Conservation (phyloP, 129 eudicot genomes). For the Artemisia argyi region DNA sequence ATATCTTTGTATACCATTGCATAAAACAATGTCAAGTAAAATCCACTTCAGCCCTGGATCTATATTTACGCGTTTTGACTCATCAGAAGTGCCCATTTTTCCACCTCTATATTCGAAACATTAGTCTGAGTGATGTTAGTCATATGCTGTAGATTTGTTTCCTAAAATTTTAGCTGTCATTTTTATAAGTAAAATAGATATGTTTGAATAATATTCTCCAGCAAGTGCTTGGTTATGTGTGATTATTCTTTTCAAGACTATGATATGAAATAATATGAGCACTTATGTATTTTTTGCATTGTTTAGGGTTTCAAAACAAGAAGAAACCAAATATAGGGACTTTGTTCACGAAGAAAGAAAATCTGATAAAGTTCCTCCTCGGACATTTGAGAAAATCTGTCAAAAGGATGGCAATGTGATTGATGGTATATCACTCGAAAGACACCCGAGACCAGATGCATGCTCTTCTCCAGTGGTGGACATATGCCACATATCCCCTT, state of each 20-base stretch:
- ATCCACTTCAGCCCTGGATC: too few species aligned
- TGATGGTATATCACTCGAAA: conserved; percentile 42
- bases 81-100: too few species aligned
- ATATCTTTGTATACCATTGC: too few species aligned
- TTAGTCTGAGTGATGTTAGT: conserved; percentile 1
- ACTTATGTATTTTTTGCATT: conserved; percentile 9
- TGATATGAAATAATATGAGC: background rate
- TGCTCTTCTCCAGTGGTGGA: conserved; percentile 31
- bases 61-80: too few species aligned
- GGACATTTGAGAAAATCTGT: conserved; percentile 41
- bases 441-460: conserved; percentile 47
- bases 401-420: conserved; percentile 51
- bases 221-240: background rate
- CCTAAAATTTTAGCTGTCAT: background rate
- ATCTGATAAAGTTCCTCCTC: conserved; percentile 43
- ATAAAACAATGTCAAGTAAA: too few species aligned
- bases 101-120: too few species aligned
- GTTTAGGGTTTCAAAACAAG: conserved; percentile 58
- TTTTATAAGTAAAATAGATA: background rate
- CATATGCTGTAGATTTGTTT: conserved; percentile 21
- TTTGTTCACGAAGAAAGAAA: conserved; percentile 36
- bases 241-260: background rate
- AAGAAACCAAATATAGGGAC: conserved; percentile 32
- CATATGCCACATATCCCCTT: conserved; percentile 26
- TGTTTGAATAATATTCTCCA: background rate